Base-by-base conservation (phyloP, 495 filamentous ascomycete genomes). In the Staphylotrichum tortipilum region DNA sequence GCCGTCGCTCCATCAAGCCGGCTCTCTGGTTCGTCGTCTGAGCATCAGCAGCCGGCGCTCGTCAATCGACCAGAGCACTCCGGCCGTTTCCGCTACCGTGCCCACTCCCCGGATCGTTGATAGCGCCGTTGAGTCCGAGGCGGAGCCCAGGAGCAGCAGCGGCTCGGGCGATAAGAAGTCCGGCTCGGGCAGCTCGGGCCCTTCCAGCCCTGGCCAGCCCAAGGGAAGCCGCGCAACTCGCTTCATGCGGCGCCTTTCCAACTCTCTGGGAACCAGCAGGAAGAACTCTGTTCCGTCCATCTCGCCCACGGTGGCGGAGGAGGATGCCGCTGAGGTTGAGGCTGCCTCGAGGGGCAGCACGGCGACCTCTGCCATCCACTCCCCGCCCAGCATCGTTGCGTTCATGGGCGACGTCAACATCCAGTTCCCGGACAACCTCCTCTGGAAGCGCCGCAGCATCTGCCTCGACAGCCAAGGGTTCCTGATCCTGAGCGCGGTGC, bases 371-470 rank as follows among this genome's bases (percentile, higher is more conserved):
- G 34, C 48, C 0, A 21, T 64, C 57, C 62, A 67, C 44, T 29
- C 57, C 23, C 62, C 61, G 37, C 67, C 67, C 9, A 69, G 65
- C 29, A 77, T 79, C 18, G 69, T 84, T 23, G 78, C 69, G 0
- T 72, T 83, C 44, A 77, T 94, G 62, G 89, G 90, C 33, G 89
- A 95, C 59, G 82, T 94, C 43, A 94, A 96, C 54, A 81, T 95
- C 3, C 90, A 96, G 58, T 94, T 96, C 59, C 89, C 90, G 2
- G 90, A 94, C 62, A 90, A 83, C 37, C 75, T 95, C 19, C 73
- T 96, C 9, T 96, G 90, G 90, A 95, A 94, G 67, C 83, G 88
- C 42, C 80, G 89, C 43, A 82, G 80, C 58, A 81, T 94, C 69
- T 78, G 82, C 43, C 74, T 96, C 39, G 86, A 94, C 61, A 76